Evolutionary conservation across 208 protist species (phyloP).

Genomic region (Wallacemonas sp.): DNA sequence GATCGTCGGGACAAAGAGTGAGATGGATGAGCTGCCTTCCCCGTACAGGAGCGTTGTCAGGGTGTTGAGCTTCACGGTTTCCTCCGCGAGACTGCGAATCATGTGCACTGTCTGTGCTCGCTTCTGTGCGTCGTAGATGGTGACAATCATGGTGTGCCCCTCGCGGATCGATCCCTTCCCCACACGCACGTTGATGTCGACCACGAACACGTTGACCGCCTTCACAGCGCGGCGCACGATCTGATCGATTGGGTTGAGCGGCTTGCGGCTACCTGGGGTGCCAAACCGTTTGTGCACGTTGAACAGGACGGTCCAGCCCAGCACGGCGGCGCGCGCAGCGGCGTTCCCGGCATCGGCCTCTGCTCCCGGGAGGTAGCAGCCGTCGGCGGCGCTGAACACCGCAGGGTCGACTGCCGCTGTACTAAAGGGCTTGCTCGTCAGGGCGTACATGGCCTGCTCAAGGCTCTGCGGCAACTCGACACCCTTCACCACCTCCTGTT

Average conservation of each 20-base stretch:
- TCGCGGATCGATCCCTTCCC: constrained; percentile 87
- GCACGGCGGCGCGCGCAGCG: constrained; percentile 50
- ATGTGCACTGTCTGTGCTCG: constrained; percentile 80
- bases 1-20: constrained; percentile 84
- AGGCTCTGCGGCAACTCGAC: constrained; percentile 66
- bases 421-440: constrained; percentile 59
- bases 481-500: constrained; percentile 80
- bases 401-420: constrained; percentile 39
- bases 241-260: constrained; percentile 84
- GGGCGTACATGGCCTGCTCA: constrained; percentile 79
- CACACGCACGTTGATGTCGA: constrained; percentile 88
- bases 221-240: constrained; percentile 90
- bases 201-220: constrained; percentile 89
- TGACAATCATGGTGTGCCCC: constrained; percentile 92
- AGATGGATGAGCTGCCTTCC: constrained; percentile 88
- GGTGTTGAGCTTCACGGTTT: constrained; percentile 79
- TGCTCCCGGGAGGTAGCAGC: constrained; percentile 24
- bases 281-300: constrained; percentile 87
- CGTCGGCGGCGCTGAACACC: constrained; percentile 56
- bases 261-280: constrained; percentile 79
- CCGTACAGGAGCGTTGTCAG: constrained; percentile 88
- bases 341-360: constrained; percentile 19
- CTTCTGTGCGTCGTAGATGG: constrained; percentile 88
- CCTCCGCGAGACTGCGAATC: constrained; percentile 87
- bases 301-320: constrained; percentile 80